phyloP scores from a whole-genome alignment of 2,329 filamentous ascomycete genomes.

The Colletotrichum liaoningense region DNA sequence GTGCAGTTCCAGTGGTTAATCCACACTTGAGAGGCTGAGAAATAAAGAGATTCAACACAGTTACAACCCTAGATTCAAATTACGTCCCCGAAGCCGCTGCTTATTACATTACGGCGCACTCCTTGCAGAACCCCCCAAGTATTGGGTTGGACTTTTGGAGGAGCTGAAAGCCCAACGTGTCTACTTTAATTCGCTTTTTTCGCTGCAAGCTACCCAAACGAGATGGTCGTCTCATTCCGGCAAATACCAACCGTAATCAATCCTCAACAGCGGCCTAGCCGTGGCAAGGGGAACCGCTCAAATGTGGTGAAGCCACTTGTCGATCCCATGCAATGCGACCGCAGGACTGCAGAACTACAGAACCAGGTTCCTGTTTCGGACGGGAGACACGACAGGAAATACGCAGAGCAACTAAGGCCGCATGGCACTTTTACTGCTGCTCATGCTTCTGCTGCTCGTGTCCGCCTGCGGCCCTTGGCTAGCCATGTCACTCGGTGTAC shows the following conservation, averaged over 20 bases:
- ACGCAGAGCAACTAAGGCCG: background rate
- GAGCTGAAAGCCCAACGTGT: background rate
- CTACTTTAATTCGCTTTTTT: background rate
- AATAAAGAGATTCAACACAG: background rate
- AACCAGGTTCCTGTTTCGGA: conserved; percentile 11
- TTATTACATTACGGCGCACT: background rate
- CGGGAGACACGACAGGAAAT: background rate
- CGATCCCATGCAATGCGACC: conserved; percentile 19
- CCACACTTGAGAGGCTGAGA: background rate
- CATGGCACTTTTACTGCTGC: background rate
- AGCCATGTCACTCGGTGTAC: background rate
- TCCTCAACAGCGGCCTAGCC: conserved; percentile 12
- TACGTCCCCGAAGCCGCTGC: background rate
- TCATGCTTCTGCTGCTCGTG: background rate
- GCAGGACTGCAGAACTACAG: background rate
- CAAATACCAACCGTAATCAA: conserved; percentile 16
- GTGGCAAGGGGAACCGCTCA: conserved; percentile 11
- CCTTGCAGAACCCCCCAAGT: background rate
- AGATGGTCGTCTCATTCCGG: background rate
- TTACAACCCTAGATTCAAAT: conserved; percentile 4
- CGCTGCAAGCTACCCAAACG: conserved; percentile 6
- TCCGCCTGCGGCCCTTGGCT: background rate
- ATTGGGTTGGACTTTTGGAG: background rate
- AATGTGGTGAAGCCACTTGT: conserved; percentile 12
- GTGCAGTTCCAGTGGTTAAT: background rate